These are phyloP conservation scores for Tetragonia tetragonoides DNA, from an alignment of 148 eudicot genomes.

Conservation along the genomic window DNA sequence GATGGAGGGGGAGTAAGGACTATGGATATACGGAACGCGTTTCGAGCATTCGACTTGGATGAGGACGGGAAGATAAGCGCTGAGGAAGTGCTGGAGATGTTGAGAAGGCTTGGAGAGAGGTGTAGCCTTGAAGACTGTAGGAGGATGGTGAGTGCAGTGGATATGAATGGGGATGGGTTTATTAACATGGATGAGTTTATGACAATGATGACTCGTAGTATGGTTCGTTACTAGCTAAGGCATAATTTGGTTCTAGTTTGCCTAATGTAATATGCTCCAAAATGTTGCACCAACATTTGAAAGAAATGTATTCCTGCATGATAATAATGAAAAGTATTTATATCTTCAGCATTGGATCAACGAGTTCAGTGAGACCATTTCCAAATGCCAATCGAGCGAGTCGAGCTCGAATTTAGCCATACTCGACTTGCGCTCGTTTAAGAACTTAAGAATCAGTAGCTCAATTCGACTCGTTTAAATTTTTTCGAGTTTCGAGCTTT, in stretches of 20 bases:
- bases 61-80: slow-evolving; percentile 68
- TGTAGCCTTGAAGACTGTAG: slow-evolving; percentile 51
- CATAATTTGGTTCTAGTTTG: not conserved
- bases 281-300: too few species aligned
- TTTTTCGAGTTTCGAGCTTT: too few species aligned
- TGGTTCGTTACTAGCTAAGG: slow-evolving; percentile 31
- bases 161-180: slow-evolving; percentile 63
- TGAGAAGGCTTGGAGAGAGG: slow-evolving; percentile 51
- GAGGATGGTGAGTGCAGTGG: slow-evolving; percentile 63
- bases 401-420: too few species aligned
- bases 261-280: not conserved
- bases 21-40: slow-evolving; percentile 52
- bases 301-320: too few species aligned
- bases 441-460: too few species aligned
- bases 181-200: slow-evolving; percentile 63
- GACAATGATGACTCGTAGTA: slow-evolving; percentile 69
- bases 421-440: too few species aligned
- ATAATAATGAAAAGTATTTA: too few species aligned
- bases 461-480: too few species aligned
- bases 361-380: too few species aligned
- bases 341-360: too few species aligned
- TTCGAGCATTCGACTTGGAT: slow-evolving; percentile 56
- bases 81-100: slow-evolving; percentile 48
- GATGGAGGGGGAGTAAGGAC: slow-evolving; percentile 62
- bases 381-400: too few species aligned